Conservation (phyloP, 495 filamentous ascomycete genomes). For the Lophium mytilinum region DNA sequence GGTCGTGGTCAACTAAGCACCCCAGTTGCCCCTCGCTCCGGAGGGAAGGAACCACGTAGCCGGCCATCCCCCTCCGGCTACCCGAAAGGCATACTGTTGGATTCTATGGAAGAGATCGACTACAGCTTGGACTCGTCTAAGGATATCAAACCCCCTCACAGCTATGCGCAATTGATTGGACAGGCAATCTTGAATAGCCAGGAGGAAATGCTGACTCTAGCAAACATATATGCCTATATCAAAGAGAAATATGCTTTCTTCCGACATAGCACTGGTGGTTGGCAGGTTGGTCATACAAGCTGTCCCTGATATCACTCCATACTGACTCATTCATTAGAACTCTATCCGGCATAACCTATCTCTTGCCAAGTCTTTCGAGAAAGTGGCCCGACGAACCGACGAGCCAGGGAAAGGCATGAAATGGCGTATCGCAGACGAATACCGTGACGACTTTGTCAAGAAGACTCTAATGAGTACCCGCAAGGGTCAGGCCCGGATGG, state of each 20-base stretch:
- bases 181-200: slow-evolving; percentile 81
- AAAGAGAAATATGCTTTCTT: slow-evolving; percentile 85
- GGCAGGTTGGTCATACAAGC: slow-evolving; percentile 56
- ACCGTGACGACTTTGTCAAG: slow-evolving; percentile 67
- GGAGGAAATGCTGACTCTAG: slow-evolving; percentile 79
- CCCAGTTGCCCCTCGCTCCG: slow-evolving; percentile 11
- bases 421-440: slow-evolving; percentile 79
- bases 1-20: slow-evolving; percentile 18
- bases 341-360: slow-evolving; percentile 95
- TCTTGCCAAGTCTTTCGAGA: slow-evolving; percentile 84
- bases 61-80: slow-evolving; percentile 52
- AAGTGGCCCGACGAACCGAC: slow-evolving; percentile 81
- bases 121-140: slow-evolving; percentile 72
- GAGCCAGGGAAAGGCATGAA: slow-evolving; percentile 99
- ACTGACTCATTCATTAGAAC: slow-evolving; percentile 47
- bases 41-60: slow-evolving; percentile 18
- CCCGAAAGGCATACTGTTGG: slow-evolving; percentile 62
- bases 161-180: slow-evolving; percentile 94
- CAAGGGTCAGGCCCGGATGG: slow-evolving; percentile 15
- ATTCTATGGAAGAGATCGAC: slow-evolving; percentile 72
- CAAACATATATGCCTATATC: slow-evolving; percentile 88
- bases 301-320: slow-evolving; percentile 31
- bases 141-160: slow-evolving; percentile 89
- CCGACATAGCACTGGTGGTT: slow-evolving; percentile 69
- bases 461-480: slow-evolving; percentile 37